Base-by-base conservation (phyloP, 2,329 filamentous ascomycete genomes). In the Fusarium humuli region DNA sequence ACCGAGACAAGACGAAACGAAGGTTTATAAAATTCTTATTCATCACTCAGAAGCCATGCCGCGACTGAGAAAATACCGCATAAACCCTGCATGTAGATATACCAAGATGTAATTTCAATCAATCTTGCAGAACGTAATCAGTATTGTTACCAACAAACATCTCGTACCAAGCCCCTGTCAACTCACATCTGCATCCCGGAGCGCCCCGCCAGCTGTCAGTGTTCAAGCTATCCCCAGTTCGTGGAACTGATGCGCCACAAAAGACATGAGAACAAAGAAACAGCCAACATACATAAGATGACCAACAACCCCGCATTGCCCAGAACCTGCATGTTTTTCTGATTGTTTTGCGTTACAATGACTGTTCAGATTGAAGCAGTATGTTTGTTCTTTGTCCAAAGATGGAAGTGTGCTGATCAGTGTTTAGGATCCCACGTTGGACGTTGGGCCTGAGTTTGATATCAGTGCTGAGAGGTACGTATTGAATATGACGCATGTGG, bases 401-500 rank as follows among this genome's bases (percentile, higher is more conserved):
- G 2, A 1, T 18, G 4, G 8, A 7, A 18, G 7, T 13, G 7
- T 22, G 22, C 12, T 63, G 11, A 63, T 16, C 3, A 1, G 9
- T 5, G 7, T n/a, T 6, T 10, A 73, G 71, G 71, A 72, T 46
- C 56, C 62, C 12, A 11, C 14, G 5, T 6, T 69, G 23, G 71
- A 57, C 5, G 3, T 49, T 4, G 71, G 29, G 3, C 37, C 48
- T 13, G 68, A 69, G 3, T 60, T 49, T 4, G 61, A 73, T 13
- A 54, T 61, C 5, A 50, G 56, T 14, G 40, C 42, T 14, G 61
- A 68, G 14, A 70, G 62, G 71, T 68, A 54, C 7, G 7, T 37
- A 10, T n/a, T n/a, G n/a, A n/a, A n/a, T n/a, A n/a, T n/a, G n/a
- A n/a, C n/a, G n/a, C n/a, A n/a, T n/a, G n/a, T n/a, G n/a, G n/a